A percentile compares a stretch with the other conserved stretches of the same genome.
phyloP scores from a whole-genome alignment of 2,329 filamentous ascomycete genomes.

The Penicillium thymicola region DNA sequence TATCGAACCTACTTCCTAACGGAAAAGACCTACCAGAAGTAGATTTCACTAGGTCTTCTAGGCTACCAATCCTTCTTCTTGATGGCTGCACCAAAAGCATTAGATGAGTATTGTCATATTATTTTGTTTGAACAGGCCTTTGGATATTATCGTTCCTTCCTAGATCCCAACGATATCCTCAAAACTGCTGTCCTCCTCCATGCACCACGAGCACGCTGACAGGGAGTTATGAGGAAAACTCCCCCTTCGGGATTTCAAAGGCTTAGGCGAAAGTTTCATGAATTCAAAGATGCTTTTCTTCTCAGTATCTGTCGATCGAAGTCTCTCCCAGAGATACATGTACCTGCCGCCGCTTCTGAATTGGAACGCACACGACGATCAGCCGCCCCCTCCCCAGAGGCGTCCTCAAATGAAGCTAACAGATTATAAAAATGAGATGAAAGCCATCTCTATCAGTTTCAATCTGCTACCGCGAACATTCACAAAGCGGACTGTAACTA shows the following conservation, averaged over 20 bases:
- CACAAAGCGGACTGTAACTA: too few relatives aligned
- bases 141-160: not conserved
- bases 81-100: not conserved
- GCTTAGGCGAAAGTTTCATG: constrained; percentile 1
- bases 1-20: not conserved
- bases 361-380: constrained; percentile 1
- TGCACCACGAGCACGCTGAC: not conserved
- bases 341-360: not conserved
- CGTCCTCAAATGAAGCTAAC: not conserved
- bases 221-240: not conserved
- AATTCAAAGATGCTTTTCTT: not conserved
- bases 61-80: not conserved
- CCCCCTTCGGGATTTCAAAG: not conserved
- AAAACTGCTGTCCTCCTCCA: not conserved
- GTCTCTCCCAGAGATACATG: not conserved
- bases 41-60: not conserved
- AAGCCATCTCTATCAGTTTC: not conserved
- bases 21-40: not conserved
- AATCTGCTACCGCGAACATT: too few relatives aligned
- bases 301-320: not conserved
- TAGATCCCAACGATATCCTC: too few relatives aligned
- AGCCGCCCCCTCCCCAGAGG: not conserved
- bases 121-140: not conserved
- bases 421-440: not conserved
- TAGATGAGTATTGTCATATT: not conserved